Base-by-base conservation (phyloP, 495 filamentous ascomycete species). In the Xylaria castorea region DNA sequence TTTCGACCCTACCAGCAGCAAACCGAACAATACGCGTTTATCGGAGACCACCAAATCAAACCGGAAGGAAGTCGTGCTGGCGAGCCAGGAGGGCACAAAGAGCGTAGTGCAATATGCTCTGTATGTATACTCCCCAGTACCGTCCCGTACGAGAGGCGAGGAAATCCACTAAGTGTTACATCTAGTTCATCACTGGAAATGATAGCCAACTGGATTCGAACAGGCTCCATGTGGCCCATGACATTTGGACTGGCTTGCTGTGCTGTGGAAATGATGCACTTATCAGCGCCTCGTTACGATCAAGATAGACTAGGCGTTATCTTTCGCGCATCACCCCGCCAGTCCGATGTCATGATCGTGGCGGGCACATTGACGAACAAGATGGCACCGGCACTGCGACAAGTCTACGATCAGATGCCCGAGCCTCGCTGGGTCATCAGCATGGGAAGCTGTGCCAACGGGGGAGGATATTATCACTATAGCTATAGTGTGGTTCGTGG, bases 321-420 rank as follows among this genome's bases (percentile, higher is more conserved):
- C 81, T 97, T 97, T 90, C 91, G 94, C 76, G 94, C 94, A 68
- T 97, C 93, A 20, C 94, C 94, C 4, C 92, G 94, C 34, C 94
- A 97, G 83, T 95, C 93, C 60, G 94, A 97, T 84, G 93, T 97
- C 72, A 97, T 97, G 95, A 97, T 97, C 79, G 94, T 97, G 7
- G 94, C 94, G 25, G 94, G 94, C 55, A 97, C 94, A 0, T 85
- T 97, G 73, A 97, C 94, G 46, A 97, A 97, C 85, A 97, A 97
- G 87, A 97, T 97, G 94, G 94, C 94, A 7, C 92, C 94, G 42
- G 94, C 94, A 46, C 87, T 97, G 78, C 87, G 94, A 73, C 94
- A 97, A 82, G 94, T 97, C 34, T 97, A 97, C 80, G 94, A 97
- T 83, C 94, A 97, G 85, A 97, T 97, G 94, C 94, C 94, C 44